These are phyloP conservation scores for Metschnikowia orientalis DNA, from an alignment of 805 yeast genomes.

Conservation along the genomic window DNA sequence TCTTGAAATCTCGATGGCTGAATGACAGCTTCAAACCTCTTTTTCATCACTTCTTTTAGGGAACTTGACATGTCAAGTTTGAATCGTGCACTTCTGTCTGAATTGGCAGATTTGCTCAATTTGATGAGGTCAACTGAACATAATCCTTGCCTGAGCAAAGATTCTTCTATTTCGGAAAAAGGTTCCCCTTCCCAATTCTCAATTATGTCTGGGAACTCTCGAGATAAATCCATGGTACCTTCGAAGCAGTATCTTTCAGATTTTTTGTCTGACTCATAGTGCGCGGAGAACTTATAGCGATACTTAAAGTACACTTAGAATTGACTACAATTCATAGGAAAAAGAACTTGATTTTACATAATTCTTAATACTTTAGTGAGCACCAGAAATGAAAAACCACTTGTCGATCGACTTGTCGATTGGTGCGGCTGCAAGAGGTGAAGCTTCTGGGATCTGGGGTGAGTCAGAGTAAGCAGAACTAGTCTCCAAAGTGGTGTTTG, in stretches of 20 bases:
- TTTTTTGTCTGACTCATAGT: too few species aligned
- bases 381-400: constrained; percentile 97
- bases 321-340: not conserved
- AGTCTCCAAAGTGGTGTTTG: constrained; percentile 42
- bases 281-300: too few species aligned
- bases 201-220: constrained; percentile 1
- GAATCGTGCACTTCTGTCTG: too few species aligned
- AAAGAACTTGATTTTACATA: too few species aligned
- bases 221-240: constrained; percentile 4
- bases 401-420: constrained; percentile 95
- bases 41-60: too few species aligned
- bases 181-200: constrained; percentile 3
- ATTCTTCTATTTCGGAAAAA: constrained; percentile 1
- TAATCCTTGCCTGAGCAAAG: not conserved
- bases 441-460: constrained; percentile 63
- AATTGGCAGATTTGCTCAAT: too few species aligned
- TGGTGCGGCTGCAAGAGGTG: constrained; percentile 79
- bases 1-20: too few species aligned
- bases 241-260: too few species aligned
- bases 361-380: constrained; percentile 31
- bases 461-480: constrained; percentile 48
- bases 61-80: too few species aligned
- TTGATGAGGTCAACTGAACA: constrained; percentile 3
- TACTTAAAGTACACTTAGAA: constrained; percentile 1
- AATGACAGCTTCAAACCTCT: too few species aligned